These are phyloP conservation scores for Populus ilicifolia DNA, from an alignment of 345 rosid species.

Conservation along the genomic window DNA sequence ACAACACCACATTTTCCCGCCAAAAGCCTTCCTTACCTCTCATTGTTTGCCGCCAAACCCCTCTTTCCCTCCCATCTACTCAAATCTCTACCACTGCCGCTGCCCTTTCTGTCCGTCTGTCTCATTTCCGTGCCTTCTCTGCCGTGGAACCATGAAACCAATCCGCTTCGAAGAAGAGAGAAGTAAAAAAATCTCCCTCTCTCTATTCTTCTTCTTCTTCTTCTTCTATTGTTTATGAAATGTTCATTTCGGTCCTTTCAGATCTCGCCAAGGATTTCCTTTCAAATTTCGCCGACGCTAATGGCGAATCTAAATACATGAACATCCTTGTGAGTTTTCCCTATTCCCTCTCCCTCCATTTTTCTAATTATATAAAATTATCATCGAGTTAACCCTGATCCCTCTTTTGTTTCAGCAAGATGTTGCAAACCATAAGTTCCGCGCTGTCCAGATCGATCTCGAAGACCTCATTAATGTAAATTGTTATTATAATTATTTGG, in stretches of 20 bases:
- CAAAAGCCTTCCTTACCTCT: not conserved
- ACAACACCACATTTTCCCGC: slow-evolving; percentile 40
- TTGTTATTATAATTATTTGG: not conserved
- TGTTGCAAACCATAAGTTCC: slow-evolving; percentile 71
- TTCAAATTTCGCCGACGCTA: slow-evolving; percentile 57
- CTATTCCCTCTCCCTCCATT: not conserved
- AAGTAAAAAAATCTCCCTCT: slow-evolving; percentile 31
- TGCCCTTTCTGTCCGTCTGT: not conserved
- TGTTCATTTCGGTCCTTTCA: slow-evolving; percentile 10
- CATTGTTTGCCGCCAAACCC: slow-evolving; percentile 11
- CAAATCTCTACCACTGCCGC: slow-evolving; percentile 10
- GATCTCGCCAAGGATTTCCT: slow-evolving; percentile 79
- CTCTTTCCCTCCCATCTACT: not conserved
- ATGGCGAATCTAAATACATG: slow-evolving; percentile 72
- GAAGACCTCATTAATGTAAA: slow-evolving; percentile 74
- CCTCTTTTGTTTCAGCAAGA: slow-evolving; percentile 57
- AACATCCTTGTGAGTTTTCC: slow-evolving; percentile 64
- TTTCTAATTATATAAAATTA: not conserved
- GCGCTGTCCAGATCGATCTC: slow-evolving; percentile 73
- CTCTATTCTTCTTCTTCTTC: not conserved
- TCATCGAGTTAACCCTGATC: not conserved
- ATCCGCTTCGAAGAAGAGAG: slow-evolving; percentile 54
- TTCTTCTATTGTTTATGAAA: not conserved
- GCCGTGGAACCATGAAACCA: slow-evolving; percentile 49
- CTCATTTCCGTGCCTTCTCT: not conserved